A percentile compares a stretch with the other conserved stretches of the same genome.
Conservation (phyloP, 129 eudicot species). For the sunflower (Helianthus annuus) region HanXRQr2.0-SUNRISE NC_035441.2:15108379-15108878, state of each 20-base stretch:
- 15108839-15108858: slow-evolving; percentile 12
- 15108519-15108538: no score
- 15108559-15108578: not conserved
- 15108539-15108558: not conserved
- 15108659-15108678: slow-evolving; percentile 27
- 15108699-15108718: slow-evolving; percentile 2
- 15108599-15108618: slow-evolving; percentile 32
- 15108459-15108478: no score
- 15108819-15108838: not conserved
- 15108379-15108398: no score
- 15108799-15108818: slow-evolving; percentile 13
- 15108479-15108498: no score
- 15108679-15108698: slow-evolving; percentile 15
- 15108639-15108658: slow-evolving; percentile 9
- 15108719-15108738: not conserved
- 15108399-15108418: no score
- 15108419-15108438: no score
- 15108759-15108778: slow-evolving; percentile 6
- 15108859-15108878: no score
- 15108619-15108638: slow-evolving; percentile 28
- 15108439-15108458: no score
- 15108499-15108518: no score
- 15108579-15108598: slow-evolving; percentile 9
- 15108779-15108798: slow-evolving; percentile 19
- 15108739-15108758: slow-evolving; percentile 8